Evolutionary conservation across 306 rosid species (phyloP), one percentile per base, ranked within the genome.

Genomic region (Fagus crenata): DNA sequence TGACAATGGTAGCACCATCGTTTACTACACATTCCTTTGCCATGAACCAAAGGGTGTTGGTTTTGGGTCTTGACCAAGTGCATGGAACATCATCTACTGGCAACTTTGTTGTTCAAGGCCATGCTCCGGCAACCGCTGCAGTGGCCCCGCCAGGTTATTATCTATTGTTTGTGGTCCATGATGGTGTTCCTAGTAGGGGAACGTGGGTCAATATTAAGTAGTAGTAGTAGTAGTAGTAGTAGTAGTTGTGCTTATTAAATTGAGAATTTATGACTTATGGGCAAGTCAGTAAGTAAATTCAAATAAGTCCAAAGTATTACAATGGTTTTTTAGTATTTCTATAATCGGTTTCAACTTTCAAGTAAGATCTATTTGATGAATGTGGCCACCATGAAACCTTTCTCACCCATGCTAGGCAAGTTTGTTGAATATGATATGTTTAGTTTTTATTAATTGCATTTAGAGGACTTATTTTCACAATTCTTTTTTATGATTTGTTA

Each of bases 1-100:
- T 78, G 59, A 78, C 80, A 13, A 43, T 83, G 86, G 86, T 78
- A 61, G 83, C 80, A 32, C 86, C 86, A 28, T 83, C 86, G 60
- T 78, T 83, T 71, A 83, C 83, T 9, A 83, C 83, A 31, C 86
- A 83, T 42, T 78, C 86, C 7, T 71, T 78, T 41, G 80, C 86
- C 31, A 82, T 82, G 86, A 82, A 82, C 60, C 85, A 82, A 33
- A 78, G 85, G 82, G 3, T 82, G 49, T 31, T 82, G 65, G 80
- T 83, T 69, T 70, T 78, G 74, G 80, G 71, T 28, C 36, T 53
- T 51, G 72, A 68, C 33, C 55, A 22, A 13, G 72, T 61, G 53
- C 6, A 28, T 2, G 76, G 53, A 41, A 56, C 39, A 46, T 13
- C 78, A 2, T 22, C 28, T 22, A 39, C 32, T 8, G 9, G 22